phyloP scores from a whole-genome alignment of 306 rosid genomes.

The Dryas alaskensis region DNA sequence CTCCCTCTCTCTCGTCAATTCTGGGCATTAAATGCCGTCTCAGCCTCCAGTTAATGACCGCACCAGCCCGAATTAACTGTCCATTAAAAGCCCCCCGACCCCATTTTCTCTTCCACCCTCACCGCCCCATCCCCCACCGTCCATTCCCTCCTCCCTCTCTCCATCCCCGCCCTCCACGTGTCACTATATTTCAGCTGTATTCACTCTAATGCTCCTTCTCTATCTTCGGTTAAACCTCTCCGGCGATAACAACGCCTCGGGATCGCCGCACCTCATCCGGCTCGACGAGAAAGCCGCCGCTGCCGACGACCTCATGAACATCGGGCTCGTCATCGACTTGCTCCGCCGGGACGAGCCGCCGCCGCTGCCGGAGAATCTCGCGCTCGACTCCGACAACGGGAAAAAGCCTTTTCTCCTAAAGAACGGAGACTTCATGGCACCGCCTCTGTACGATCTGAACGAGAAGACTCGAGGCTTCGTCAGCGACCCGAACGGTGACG shows the following conservation, averaged over 20 bases:
- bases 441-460: conserved; percentile 83
- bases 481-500: conserved; percentile 79
- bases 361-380: conserved; percentile 58
- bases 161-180: conserved; percentile 53
- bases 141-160: conserved; percentile 7
- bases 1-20: conserved; percentile 31
- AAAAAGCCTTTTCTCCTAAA: conserved; percentile 72
- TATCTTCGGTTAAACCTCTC: conserved; percentile 76
- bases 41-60: conserved; percentile 21
- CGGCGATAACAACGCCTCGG: conserved; percentile 93
- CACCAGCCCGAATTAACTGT: conserved; percentile 31
- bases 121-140: conserved; percentile 40
- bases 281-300: conserved; percentile 72
- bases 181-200: background rate
- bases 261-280: conserved; percentile 86
- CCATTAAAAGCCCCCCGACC: conserved; percentile 22
- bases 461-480: conserved; percentile 78
- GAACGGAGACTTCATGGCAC: conserved; percentile 80
- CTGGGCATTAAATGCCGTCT: conserved; percentile 30
- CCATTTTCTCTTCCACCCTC: conserved; percentile 23
- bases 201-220: background rate
- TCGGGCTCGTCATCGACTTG: conserved; percentile 86
- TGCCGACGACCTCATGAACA: conserved; percentile 69
- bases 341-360: conserved; percentile 74
- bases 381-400: conserved; percentile 79